Evolutionary conservation across 2,329 filamentous ascomycete genomes (phyloP), one percentile per base, ranked within the genome.

Genomic region (Fusarium sterilihyphosum): DNA sequence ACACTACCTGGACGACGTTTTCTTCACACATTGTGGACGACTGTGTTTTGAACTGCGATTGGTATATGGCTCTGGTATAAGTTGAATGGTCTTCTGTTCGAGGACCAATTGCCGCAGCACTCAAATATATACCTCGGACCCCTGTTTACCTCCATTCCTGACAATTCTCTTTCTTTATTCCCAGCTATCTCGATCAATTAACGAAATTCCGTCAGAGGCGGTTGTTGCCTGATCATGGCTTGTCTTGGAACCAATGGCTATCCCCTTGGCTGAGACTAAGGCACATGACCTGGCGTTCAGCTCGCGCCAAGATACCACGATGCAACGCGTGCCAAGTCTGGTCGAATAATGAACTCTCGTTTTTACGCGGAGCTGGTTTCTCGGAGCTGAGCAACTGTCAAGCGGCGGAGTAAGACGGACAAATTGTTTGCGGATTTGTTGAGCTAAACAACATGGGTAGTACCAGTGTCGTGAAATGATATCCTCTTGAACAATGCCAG

Each of bases 201-300:
- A 35, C 31, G 22, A 52, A 11, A 31, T 50, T 47, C 57, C 58
- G 59, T 67, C 61, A 63, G 69, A 71, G 73, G 73, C 73, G 44
- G 73, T 68, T 76, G 67, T 65, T 78, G 73, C 73, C 73, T 77
- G 67, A 47, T 11, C 18, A 71, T 76, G 70, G 66, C 76, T 77
- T 76, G 49, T 26, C 38, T 16, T 58, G 49, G 63, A 38, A 35
- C 71, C 73, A 75, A 75, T 77, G 44, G 56, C 37, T 14, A 35
- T 16, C n/a, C n/a, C 33, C 20, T 22, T 14, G 52, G 37, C n/a
- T 52, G 59, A 66, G 50, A 64, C 59, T 31, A 47, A 26, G 38
- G 67, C 77, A 79, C 76, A 77, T 79, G 77, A 78, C 71, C 67
- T 73, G 74, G 77, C 65, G 77, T 70, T 54, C 54, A 49, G 41